Evolutionary conservation across 208 protist species (phyloP).

Genomic region (Trypanosoma conorhini): DNA sequence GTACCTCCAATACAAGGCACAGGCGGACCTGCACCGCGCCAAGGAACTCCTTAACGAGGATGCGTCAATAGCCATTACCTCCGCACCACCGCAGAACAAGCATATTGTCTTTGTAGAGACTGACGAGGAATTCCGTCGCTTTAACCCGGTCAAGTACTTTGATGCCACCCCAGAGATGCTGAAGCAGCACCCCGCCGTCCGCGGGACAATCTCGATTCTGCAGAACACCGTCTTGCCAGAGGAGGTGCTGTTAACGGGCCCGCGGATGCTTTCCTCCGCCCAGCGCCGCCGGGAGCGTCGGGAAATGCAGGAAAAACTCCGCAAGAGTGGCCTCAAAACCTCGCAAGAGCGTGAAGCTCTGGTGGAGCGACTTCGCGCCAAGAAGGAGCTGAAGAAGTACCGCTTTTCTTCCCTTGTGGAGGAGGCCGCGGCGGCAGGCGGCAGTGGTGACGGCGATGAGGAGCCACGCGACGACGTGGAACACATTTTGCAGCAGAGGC

Average conservation of each 20-base stretch:
- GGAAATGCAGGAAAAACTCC: conserved; percentile 68
- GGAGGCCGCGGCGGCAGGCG: conserved; percentile 26
- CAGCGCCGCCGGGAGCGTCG: conserved; percentile 75
- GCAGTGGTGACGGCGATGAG: conserved; percentile 28
- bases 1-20: conserved; percentile 84
- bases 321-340: conserved; percentile 30
- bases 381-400: conserved; percentile 67
- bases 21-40: conserved; percentile 57
- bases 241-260: conserved; percentile 68
- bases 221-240: conserved; percentile 84
- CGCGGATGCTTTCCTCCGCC: conserved; percentile 59
- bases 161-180: conserved; percentile 87
- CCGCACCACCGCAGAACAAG: conserved; percentile 68
- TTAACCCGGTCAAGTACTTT: conserved; percentile 78
- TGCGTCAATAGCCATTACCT: conserved; percentile 60
- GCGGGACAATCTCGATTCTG: conserved; percentile 67
- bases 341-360: conserved; percentile 37
- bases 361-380: conserved; percentile 46
- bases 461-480: conserved; percentile 51
- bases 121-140: conserved; percentile 78
- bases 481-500: conserved; percentile 42
- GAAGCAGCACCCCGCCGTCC: conserved; percentile 77
- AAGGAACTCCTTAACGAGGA: conserved; percentile 83
- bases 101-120: conserved; percentile 85
- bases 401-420: conserved; percentile 53